phyloP scores from a whole-genome alignment of 2,329 filamentous ascomycete genomes.

The Apiospora sp. region DNA sequence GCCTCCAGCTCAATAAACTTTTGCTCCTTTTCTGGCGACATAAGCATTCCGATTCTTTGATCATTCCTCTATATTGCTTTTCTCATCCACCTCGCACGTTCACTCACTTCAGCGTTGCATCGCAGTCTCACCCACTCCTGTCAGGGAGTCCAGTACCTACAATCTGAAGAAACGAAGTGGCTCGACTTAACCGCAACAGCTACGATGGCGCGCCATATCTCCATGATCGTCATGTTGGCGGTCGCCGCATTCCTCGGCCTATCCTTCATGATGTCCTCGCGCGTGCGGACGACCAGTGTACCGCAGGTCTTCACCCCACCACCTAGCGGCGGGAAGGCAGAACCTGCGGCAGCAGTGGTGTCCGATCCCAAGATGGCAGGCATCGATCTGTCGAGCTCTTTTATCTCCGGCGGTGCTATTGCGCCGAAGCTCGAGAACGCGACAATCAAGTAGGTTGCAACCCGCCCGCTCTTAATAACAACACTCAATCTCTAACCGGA shows the following conservation, averaged over 20 bases:
- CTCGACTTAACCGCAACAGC: neutral
- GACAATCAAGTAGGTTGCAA: constrained; percentile 70
- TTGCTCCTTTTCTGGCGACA: neutral
- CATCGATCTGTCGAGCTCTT: constrained; percentile 51
- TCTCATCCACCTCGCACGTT: neutral
- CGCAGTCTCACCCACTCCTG: neutral
- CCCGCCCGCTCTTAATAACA: neutral
- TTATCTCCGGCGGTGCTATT: constrained; percentile 74
- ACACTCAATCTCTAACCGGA: constrained; percentile 27
- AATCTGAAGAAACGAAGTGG: neutral
- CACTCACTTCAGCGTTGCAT: neutral
- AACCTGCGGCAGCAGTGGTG: constrained; percentile 29
- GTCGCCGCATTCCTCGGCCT: constrained; percentile 65
- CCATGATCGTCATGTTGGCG: constrained; percentile 61
- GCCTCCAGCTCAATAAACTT: constrained; percentile 12
- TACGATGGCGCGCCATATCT: constrained; percentile 63
- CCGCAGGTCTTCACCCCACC: constrained; percentile 34
- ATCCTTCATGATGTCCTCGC: constrained; percentile 65
- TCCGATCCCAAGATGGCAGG: constrained; percentile 47
- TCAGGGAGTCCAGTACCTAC: neutral
- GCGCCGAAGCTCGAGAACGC: constrained; percentile 85
- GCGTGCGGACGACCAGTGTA: constrained; percentile 34
- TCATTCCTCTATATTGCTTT: neutral
- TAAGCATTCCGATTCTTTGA: neutral
- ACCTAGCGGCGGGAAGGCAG: constrained; percentile 30